Evolutionary conservation across 805 yeast genomes (phyloP).

Genomic region (Candida quercuum): DNA sequence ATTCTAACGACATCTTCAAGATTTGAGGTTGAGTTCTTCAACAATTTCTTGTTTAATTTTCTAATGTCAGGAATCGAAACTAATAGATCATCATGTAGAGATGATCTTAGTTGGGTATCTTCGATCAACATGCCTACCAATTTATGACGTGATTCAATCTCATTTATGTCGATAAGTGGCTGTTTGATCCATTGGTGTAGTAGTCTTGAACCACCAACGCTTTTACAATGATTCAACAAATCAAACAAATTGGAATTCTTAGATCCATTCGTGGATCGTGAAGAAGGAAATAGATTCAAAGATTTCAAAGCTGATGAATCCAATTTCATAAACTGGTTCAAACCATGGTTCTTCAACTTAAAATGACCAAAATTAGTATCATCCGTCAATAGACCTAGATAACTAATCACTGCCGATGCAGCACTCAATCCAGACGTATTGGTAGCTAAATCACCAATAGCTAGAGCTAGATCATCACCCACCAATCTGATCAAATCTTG

Average conservation of each 20-base stretch:
- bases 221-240: slow-evolving; percentile 80
- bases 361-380: slow-evolving; percentile 50
- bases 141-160: slow-evolving; percentile 62
- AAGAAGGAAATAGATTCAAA: slow-evolving; percentile 70
- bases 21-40: slow-evolving; percentile 41
- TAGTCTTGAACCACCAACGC: slow-evolving; percentile 82
- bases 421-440: slow-evolving; percentile 51
- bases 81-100: slow-evolving; percentile 61
- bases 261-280: slow-evolving; percentile 26
- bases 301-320: slow-evolving; percentile 90
- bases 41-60: slow-evolving; percentile 65
- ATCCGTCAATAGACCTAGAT: slow-evolving; percentile 59
- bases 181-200: slow-evolving; percentile 95
- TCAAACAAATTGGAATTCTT: slow-evolving; percentile 68
- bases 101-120: slow-evolving; percentile 60
- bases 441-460: slow-evolving; percentile 49
- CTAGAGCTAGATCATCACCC: slow-evolving; percentile 46
- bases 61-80: slow-evolving; percentile 78
- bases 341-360: slow-evolving; percentile 58
- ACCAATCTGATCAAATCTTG: slow-evolving; percentile 74
- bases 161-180: slow-evolving; percentile 65
- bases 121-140: slow-evolving; percentile 73
- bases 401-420: slow-evolving; percentile 62
- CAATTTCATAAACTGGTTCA: slow-evolving; percentile 79
- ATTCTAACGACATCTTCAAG: slow-evolving; percentile 87